Conservation (phyloP, 2,329 filamentous ascomycete species). For the Gremmenia infestans region DNA sequence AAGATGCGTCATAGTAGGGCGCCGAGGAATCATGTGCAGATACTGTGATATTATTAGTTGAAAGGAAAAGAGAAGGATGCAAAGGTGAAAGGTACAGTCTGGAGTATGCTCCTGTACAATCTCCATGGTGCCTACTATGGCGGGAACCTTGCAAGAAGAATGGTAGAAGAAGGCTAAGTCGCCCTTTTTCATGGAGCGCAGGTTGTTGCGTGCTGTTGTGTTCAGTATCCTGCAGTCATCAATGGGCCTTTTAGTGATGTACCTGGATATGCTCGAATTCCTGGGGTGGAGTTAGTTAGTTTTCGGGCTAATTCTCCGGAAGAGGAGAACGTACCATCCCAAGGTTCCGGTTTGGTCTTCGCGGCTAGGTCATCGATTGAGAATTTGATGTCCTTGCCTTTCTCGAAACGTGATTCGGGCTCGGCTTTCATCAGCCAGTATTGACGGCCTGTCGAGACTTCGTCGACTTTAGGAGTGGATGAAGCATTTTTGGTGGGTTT, state of each 20-base stretch:
- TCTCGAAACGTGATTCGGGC: constrained; percentile 80
- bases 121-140: constrained; percentile 83
- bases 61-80: not conserved
- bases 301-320: constrained; percentile 3
- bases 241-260: constrained; percentile 13
- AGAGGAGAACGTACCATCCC: constrained; percentile 65
- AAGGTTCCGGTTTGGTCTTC: constrained; percentile 73
- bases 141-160: constrained; percentile 85
- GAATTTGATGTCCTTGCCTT: constrained; percentile 84
- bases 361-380: constrained; percentile 84
- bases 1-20: constrained; percentile 81
- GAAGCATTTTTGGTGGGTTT: constrained; percentile 3
- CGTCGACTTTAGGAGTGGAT: constrained; percentile 4
- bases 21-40: constrained; percentile 64
- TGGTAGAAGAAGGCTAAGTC: constrained; percentile 97
- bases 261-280: constrained; percentile 48
- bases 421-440: constrained; percentile 88
- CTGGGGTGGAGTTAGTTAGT: constrained; percentile 27
- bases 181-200: constrained; percentile 84
- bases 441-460: constrained; percentile 31
- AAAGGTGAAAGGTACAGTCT: constrained; percentile 51
- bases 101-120: constrained; percentile 79
- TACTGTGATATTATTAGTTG: constrained; percentile 12
- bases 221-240: constrained; percentile 25
- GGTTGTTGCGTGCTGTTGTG: constrained; percentile 73